phyloP scores from a whole-genome alignment of 331 rosid species.

The Dryas integrifolia region DNA sequence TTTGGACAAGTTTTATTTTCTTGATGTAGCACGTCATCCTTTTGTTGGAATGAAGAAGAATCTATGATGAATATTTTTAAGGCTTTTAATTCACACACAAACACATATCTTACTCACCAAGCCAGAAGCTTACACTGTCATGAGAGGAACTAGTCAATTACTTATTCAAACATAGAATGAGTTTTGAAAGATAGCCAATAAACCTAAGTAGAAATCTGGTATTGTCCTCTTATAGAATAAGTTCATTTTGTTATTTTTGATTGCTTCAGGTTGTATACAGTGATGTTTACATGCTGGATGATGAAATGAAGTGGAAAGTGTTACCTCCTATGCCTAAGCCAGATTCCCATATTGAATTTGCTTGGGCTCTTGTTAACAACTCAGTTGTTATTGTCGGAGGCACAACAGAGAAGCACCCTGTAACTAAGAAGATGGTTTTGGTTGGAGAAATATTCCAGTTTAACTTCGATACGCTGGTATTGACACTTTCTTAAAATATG shows the following conservation, averaged over 20 bases:
- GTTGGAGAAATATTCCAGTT: conserved; percentile 84
- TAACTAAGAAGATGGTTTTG: conserved; percentile 74
- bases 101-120: not conserved
- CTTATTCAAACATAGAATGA: not conserved
- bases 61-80: not conserved
- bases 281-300: conserved; percentile 83
- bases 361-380: conserved; percentile 73
- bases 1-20: not conserved
- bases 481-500: not conserved
- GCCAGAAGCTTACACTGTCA: not conserved
- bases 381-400: conserved; percentile 82
- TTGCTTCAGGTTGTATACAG: conserved; percentile 69
- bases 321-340: conserved; percentile 82
- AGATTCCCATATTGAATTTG: conserved; percentile 76
- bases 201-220: not conserved
- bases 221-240: not conserved
- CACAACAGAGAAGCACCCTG: conserved; percentile 87
- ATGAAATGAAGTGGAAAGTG: conserved; percentile 76
- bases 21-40: not conserved
- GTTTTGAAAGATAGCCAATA: not conserved
- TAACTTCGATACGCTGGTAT: conserved; percentile 60
- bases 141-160: conserved; percentile 2
- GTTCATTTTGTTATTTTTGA: conserved; percentile 10
- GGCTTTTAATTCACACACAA: not conserved
- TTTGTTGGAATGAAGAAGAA: not conserved